These are phyloP conservation scores for Oenanthe javanica DNA, from an alignment of 140 eudicot genomes.

Conservation along the genomic window DNA sequence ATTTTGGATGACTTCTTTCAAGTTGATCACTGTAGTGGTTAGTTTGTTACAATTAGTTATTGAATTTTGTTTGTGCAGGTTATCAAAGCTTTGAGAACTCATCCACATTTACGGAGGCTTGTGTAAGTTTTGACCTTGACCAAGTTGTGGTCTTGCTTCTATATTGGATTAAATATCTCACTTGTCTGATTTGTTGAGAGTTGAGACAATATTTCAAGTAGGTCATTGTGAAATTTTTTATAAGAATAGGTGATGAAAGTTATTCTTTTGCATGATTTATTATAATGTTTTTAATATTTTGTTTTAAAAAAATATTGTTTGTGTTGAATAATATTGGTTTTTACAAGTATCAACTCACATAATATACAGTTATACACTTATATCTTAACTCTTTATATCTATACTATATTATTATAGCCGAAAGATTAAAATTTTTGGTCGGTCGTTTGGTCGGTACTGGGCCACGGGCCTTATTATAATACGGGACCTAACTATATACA, in stretches of 20 bases:
- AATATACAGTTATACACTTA: not conserved
- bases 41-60: not conserved
- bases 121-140: conserved; percentile 52
- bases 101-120: conserved; percentile 70
- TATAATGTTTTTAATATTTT: not conserved
- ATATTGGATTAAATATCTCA: not conserved
- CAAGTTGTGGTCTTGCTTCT: not conserved
- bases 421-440: no score
- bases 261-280: not conserved
- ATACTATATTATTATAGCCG: no score
- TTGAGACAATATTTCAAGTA: no score
- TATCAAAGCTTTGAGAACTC: conserved; percentile 79
- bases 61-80: conserved; percentile 42
- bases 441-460: no score
- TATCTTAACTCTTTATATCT: no score
- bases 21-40: not conserved
- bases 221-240: not conserved
- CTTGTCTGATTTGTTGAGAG: not conserved
- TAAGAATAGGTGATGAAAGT: not conserved
- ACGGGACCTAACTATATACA: no score
- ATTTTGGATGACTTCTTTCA: not conserved
- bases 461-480: no score
- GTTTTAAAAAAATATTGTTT: no score
- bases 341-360: not conserved
- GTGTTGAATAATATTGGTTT: not conserved